phyloP scores from a whole-genome alignment of 352 stramenopile species.

The Phytopythium delawarense region DNA sequence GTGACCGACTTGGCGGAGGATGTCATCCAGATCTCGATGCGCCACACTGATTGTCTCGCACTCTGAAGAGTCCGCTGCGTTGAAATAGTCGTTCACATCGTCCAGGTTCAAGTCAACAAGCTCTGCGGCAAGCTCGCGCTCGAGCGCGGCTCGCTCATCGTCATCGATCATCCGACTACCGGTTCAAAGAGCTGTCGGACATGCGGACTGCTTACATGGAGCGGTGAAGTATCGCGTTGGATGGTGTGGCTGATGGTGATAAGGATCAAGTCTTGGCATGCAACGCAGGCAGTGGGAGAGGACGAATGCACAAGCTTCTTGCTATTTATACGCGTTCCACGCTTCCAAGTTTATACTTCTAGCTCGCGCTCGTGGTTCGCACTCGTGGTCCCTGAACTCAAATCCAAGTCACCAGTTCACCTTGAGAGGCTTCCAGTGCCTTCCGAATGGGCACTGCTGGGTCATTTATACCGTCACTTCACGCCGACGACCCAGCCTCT shows the following conservation, averaged over 20 bases:
- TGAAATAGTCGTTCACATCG: constrained; percentile 1
- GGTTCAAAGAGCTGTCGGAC: background rate
- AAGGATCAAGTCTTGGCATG: background rate
- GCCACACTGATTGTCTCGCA: background rate
- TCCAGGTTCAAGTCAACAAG: constrained; percentile 21
- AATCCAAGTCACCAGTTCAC: background rate
- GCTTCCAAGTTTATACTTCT: background rate
- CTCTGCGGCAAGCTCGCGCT: constrained; percentile 35
- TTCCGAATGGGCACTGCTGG: background rate
- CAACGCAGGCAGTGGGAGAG: background rate
- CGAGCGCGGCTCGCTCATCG: constrained; percentile 40
- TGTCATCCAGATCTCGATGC: constrained; percentile 27
- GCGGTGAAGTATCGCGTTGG: background rate
- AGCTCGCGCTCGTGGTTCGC: background rate
- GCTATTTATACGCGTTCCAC: constrained; percentile 1
- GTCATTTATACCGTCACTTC: background rate
- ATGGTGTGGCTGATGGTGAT: background rate
- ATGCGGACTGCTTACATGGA: background rate
- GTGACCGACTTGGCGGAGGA: constrained; percentile 11
- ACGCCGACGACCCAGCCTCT: background rate
- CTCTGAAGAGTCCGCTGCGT: background rate
- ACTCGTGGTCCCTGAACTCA: background rate
- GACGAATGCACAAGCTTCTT: background rate
- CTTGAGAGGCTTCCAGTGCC: background rate
- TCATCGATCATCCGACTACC: constrained; percentile 24